Conservation (phyloP, 768 basidiomycete species). For the Hygrocybe punicea region DNA sequence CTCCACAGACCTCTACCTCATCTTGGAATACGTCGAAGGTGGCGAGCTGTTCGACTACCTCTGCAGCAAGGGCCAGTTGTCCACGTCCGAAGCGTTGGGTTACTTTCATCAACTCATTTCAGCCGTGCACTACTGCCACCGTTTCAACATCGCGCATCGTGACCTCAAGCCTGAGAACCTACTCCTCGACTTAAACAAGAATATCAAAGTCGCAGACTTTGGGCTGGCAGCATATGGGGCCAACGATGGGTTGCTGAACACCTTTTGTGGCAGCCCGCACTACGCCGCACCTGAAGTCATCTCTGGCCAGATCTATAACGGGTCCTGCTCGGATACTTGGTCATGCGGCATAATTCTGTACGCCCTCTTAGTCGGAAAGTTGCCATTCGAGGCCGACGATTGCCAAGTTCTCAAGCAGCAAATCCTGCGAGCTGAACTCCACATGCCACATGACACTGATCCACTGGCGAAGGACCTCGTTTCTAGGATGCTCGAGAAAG, state of each 20-base stretch:
- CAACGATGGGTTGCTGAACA: conserved; percentile 54
- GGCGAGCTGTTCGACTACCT: conserved; percentile 95
- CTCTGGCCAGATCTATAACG: conserved; percentile 77
- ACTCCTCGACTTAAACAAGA: conserved; percentile 74
- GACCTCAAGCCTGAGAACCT: conserved; percentile 96
- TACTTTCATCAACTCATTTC: conserved; percentile 94
- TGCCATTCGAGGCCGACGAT: conserved; percentile 95
- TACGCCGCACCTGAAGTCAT: conserved; percentile 94
- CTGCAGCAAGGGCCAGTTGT: conserved; percentile 70
- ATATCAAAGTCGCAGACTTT: conserved; percentile 95
- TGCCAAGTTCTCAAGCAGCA: conserved; percentile 72
- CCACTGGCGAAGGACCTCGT: conserved; percentile 74
- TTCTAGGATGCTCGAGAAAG: conserved; percentile 72
- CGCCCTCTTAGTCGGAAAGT: conserved; percentile 77
- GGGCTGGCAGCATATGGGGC: conserved; percentile 82
- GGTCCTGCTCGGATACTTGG: conserved; percentile 91
- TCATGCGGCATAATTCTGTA: conserved; percentile 93
- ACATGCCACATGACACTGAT: conserved; percentile 71
- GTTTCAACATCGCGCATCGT: conserved; percentile 91
- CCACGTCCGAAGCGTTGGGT: conserved; percentile 65
- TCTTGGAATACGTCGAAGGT: conserved; percentile 92
- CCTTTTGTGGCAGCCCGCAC: conserved; percentile 91
- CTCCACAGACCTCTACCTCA: conserved; percentile 79
- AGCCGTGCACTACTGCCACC: conserved; percentile 88
- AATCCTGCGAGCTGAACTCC: conserved; percentile 69